phyloP scores from a whole-genome alignment of 352 stramenopile genomes.

The Phytophthora syringae region DNA sequence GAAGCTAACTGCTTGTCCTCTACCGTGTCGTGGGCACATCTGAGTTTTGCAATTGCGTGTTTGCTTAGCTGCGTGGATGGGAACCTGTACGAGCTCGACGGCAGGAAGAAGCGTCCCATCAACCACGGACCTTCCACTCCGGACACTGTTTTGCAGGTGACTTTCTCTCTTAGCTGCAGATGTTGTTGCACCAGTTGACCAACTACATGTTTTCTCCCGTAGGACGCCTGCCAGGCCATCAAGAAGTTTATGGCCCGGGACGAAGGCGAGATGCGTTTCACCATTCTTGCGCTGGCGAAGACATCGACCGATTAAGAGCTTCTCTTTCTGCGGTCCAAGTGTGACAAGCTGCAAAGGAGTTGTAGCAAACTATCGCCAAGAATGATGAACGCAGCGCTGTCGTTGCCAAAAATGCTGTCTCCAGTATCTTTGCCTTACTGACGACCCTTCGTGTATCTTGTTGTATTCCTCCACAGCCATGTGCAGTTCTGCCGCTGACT shows the following conservation, averaged over 20 bases:
- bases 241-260: slow-evolving; percentile 95
- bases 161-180: no score
- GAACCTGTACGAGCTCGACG: slow-evolving; percentile 96
- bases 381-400: slow-evolving; percentile 14
- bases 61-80: slow-evolving; percentile 83
- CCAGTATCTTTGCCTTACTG: slow-evolving; percentile 21
- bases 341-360: slow-evolving; percentile 12
- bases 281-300: slow-evolving; percentile 93
- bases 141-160: slow-evolving; percentile 85
- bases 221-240: slow-evolving; percentile 92
- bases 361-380: slow-evolving; percentile 10
- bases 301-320: slow-evolving; percentile 41
- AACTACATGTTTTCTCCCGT: neutral
- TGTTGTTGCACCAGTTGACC: no score
- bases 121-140: slow-evolving; percentile 91
- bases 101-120: slow-evolving; percentile 94
- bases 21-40: no score
- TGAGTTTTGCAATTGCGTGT: slow-evolving; percentile 3
- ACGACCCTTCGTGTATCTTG: slow-evolving; percentile 22
- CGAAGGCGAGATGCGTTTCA: slow-evolving; percentile 95
- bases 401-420: neutral
- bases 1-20: no score
- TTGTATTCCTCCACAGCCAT: slow-evolving; percentile 6
- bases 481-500: neutral
- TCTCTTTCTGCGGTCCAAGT: neutral